phyloP scores from a whole-genome alignment of 1,139 yeast genomes.

The Yamadazyma buinensis region DNA sequence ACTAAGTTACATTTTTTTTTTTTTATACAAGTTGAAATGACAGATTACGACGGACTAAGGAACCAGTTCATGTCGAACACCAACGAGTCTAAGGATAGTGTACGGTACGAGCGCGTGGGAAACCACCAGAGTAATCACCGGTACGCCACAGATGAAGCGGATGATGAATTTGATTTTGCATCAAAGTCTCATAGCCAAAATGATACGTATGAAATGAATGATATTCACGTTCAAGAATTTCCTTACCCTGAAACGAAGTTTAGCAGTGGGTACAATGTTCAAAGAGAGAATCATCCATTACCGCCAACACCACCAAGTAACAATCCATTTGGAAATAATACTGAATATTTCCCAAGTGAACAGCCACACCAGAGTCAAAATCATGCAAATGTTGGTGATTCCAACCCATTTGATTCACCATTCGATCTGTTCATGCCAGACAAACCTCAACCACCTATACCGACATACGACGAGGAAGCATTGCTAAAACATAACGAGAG shows the following conservation, averaged over 20 bases:
- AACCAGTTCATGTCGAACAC: constrained; percentile 16
- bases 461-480: constrained; percentile 15
- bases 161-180: constrained; percentile 13
- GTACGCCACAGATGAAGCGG: constrained; percentile 7
- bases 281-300: constrained; percentile 2
- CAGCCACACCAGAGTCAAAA: constrained; percentile 8
- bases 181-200: constrained; percentile 4
- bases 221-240: constrained; percentile 7
- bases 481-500: constrained; percentile 22
- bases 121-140: too few species aligned
- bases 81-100: constrained; percentile 9
- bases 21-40: too few species aligned
- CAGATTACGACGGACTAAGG: too few species aligned
- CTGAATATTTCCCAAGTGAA: neutral
- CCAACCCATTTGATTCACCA: constrained; percentile 8
- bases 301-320: constrained; percentile 2
- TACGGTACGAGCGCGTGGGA: constrained; percentile 4
- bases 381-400: constrained; percentile 1
- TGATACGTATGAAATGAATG: constrained; percentile 11
- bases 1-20: too few species aligned
- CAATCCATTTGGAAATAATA: too few species aligned
- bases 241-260: constrained; percentile 5
- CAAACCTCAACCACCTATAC: constrained; percentile 16
- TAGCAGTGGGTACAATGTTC: neutral
- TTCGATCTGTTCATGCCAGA: constrained; percentile 12